These are phyloP conservation scores for Pouteria glomerata DNA, from an alignment of 148 eudicot genomes.

Conservation along the genomic window DNA sequence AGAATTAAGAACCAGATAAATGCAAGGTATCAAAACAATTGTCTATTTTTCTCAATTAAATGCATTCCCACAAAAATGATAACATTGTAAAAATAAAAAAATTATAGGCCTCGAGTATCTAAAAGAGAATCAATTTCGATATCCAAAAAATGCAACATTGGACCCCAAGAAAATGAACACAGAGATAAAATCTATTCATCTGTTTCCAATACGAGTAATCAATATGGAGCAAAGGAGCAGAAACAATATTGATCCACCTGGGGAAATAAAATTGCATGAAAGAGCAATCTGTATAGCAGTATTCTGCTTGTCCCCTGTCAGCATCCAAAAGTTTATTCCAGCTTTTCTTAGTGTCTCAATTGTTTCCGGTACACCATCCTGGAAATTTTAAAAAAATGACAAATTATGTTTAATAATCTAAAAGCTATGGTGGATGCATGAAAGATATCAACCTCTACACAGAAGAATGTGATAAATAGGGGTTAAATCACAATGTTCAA, in stretches of 20 bases:
- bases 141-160: too few relatives aligned
- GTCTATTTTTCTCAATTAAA: too few relatives aligned
- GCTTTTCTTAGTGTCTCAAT: constrained; percentile 87
- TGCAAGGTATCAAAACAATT: too few relatives aligned
- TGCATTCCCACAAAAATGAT: too few relatives aligned
- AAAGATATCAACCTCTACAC: not conserved
- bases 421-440: not conserved
- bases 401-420: not conserved
- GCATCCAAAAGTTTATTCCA: constrained; percentile 98
- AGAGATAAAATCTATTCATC: not conserved
- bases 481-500: constrained; percentile 3
- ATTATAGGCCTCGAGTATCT: too few relatives aligned
- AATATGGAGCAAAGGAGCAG: not conserved
- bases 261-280: constrained; percentile 92
- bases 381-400: constrained; percentile 15
- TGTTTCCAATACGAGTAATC: not conserved
- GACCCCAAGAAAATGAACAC: too few relatives aligned
- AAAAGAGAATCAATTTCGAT: too few relatives aligned
- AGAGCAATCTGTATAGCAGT: constrained; percentile 96
- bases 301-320: constrained; percentile 93
- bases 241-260: constrained; percentile 42
- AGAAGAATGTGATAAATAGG: not conserved
- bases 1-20: too few relatives aligned
- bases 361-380: constrained; percentile 97
- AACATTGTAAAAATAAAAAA: too few relatives aligned